Evolutionary conservation across 306 rosid species (phyloP).

Genomic region (Prunus armeniaca): DNA sequence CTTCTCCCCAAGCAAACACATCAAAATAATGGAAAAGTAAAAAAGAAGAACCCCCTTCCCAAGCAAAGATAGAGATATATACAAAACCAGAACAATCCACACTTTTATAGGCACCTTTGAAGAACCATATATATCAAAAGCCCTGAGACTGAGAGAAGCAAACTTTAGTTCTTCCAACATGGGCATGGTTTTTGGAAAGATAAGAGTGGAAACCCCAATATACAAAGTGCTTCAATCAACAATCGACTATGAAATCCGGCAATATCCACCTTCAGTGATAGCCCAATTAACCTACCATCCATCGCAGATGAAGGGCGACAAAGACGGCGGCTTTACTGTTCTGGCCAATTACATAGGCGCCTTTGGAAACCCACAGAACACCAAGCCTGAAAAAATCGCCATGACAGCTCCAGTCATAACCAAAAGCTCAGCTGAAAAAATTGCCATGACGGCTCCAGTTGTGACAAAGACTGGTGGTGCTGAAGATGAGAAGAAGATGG

Average conservation of each 20-base stretch:
- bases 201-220: conserved; percentile 59
- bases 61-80: neutral
- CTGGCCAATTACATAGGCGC: conserved; percentile 84
- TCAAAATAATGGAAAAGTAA: neutral
- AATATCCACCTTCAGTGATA: conserved; percentile 52
- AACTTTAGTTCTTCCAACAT: conserved; percentile 16
- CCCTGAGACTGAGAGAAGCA: neutral
- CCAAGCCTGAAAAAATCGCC: conserved; percentile 70
- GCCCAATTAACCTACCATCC: conserved; percentile 82
- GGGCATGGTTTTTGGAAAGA: conserved; percentile 85
- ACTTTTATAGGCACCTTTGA: neutral
- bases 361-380: conserved; percentile 66
- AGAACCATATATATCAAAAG: neutral
- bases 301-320: conserved; percentile 63
- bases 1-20: neutral
- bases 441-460: conserved; percentile 83
- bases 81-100: neutral
- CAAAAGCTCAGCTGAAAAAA: conserved; percentile 40
- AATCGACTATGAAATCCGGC: conserved; percentile 65
- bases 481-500: conserved; percentile 34
- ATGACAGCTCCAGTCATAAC: conserved; percentile 88
- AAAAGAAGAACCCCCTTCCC: neutral
- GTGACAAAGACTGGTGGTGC: conserved; percentile 40
- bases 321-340: conserved; percentile 75
- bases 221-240: conserved; percentile 49